Evolutionary conservation across 805 yeast genomes (phyloP), one percentile per base, ranked within the genome.

Genomic region (Hanseniaspora clermontiae): DNA sequence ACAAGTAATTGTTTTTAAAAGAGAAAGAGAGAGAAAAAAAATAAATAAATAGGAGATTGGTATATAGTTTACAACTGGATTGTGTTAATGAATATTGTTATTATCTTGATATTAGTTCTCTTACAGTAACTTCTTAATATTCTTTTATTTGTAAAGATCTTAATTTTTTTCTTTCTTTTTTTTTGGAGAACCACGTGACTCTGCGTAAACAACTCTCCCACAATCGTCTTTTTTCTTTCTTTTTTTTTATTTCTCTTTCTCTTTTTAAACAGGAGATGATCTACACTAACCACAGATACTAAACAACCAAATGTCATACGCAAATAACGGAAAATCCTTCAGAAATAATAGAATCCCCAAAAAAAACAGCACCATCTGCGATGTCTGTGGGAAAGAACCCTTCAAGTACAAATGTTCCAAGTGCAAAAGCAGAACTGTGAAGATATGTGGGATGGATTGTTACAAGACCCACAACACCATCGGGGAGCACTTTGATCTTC

Each of bases 361-460:
- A 29, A 11, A 5, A 52, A 12, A n/a, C 3, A 45, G 24, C 39
- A 37, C 24, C 12, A 37, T 27, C 2, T 72, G 76, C 65, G 68
- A 63, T 5, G 66, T 72, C 7, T 72, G 76, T 52, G 42, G 58
- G 1, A 64, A 61, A 17, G 61, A 64, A 14, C 66, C 62, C 6
- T 68, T 70, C 27, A 75, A 74, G 57, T 77, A 77, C 59, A 76
- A 70, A 56, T 77, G 81, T 60, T 80, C 80, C 1, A 73, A 69
- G 57, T 76, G 81, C 63, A 67, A 66, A 1, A 61, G 11, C 11
- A 24, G 36, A 17, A n/a, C 38, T 1, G 19, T 71, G 15, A 65
- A 66, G 54, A 77, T 77, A 60, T 83, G 90, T 64, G 79, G 85
- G 0, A 60, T 83, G n/a, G 60, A 56, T 2, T 83, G 90, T 61